Percentiles rank a stretch among this genome's conserved stretches.
Conservation (phyloP, 2,329 filamentous ascomycete species). For the Fusarium nisikadoi region DNA sequence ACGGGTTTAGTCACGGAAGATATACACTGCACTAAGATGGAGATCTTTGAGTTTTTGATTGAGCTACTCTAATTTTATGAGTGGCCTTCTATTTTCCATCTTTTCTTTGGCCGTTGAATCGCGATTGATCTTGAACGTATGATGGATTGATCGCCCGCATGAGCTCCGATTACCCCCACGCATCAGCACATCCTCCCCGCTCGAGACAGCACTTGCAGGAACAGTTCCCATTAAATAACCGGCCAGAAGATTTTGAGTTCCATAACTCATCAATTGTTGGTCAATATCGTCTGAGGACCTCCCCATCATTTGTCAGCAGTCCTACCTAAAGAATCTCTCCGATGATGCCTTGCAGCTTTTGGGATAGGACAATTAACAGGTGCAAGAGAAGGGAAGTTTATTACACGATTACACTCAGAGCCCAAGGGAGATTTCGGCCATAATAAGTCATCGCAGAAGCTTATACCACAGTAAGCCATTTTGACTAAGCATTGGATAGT, state of each 20-base stretch:
- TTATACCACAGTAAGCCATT: too few relatives aligned
- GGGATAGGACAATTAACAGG: neutral
- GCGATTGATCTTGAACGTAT: neutral
- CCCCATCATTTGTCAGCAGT: neutral
- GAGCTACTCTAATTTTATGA: fast-evolving
- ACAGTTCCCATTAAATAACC: neutral
- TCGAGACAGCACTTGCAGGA: neutral
- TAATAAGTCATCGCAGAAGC: neutral
- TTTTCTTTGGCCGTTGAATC: neutral
- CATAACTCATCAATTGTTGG: neutral
- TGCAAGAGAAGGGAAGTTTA: neutral
- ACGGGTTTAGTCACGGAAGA: neutral
- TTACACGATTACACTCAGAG: too few relatives aligned
- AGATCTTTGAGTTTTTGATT: too few relatives aligned
- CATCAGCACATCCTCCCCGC: neutral
- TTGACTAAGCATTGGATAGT: neutral
- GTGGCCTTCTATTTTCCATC: neutral
- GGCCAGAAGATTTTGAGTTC: neutral
- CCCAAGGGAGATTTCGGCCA: too few relatives aligned
- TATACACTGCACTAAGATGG: too few relatives aligned
- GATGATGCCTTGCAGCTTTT: neutral
- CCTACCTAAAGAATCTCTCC: neutral
- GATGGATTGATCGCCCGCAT: neutral
- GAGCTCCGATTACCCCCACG: neutral
- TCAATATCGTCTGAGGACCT: neutral